Evolutionary conservation across 2,329 filamentous ascomycete genomes (phyloP).

Genomic region (Aspergillus calidoustus): DNA sequence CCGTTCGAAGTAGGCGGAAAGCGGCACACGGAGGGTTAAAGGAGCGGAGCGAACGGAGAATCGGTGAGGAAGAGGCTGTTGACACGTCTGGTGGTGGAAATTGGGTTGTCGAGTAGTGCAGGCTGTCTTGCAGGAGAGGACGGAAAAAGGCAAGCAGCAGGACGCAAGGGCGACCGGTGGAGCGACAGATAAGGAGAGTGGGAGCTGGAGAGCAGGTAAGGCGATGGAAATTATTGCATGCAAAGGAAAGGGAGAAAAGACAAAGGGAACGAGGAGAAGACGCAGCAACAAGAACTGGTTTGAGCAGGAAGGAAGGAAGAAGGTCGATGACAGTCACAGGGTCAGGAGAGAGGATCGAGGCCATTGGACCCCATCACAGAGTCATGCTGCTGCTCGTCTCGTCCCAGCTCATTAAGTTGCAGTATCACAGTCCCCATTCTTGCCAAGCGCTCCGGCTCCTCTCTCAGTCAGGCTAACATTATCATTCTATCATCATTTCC

Average conservation of each 20-base stretch:
- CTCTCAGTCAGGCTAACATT: not conserved
- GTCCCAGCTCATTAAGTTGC: too few species aligned
- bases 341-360: not conserved
- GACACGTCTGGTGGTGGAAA: not conserved
- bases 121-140: constrained; percentile 7
- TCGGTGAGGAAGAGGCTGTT: constrained; percentile 16
- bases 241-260: constrained; percentile 5
- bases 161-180: constrained; percentile 26
- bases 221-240: not conserved
- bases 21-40: constrained; percentile 3
- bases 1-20: constrained; percentile 4
- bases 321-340: not conserved
- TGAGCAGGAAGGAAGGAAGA: not conserved
- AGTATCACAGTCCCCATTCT: not conserved
- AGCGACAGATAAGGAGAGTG: constrained; percentile 16
- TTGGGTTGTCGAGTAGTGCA: not conserved
- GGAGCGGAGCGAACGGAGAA: constrained; percentile 8
- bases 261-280: constrained; percentile 7
- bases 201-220: not conserved
- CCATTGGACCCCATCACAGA: not conserved
- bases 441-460: not conserved
- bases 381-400: not conserved
- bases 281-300: not conserved
- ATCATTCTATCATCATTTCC: not conserved
- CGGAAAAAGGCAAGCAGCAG: constrained; percentile 12